Evolutionary conservation across 345 rosid species (phyloP), one percentile per base, ranked within the genome.

Genomic region (Hibiscus tridactylites): DNA sequence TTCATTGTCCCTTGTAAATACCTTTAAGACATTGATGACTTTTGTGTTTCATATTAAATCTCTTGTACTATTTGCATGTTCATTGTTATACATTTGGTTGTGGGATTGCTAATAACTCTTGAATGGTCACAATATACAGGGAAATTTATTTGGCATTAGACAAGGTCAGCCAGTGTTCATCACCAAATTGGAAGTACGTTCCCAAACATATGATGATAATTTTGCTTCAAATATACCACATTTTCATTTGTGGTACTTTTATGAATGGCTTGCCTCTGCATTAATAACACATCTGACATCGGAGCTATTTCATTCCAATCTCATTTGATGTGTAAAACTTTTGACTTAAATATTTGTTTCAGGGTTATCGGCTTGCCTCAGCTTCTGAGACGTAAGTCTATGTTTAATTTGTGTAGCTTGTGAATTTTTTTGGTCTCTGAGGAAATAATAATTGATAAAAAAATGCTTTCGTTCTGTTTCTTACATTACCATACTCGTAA

Each of bases 91-190:
- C 21, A 9, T 21, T 56, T 56, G 26, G 29, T 56, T 9, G n/a
- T 19, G 60, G 60, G 60, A 56, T 56, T 56, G 10, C 28, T 56
- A 21, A 54, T 54, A 31, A 17, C 9, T 71, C 50, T 52, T 80
- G 67, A 70, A 47, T 70, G 49, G 5, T 69, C n/a, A 65, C 78
- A 0, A 79, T 72, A 58, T 80, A 75, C 85, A 95, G 99, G 99
- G 98, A 78, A 90, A 81, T 83, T 83, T 95, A 81, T 92, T 90
- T 63, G 97, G 97, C 62, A 94, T 90, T 81, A 86, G 97, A 74
- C 98, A 95, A 82, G 92, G 98, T 71, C 99, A 95, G 78, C 99
- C 97, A 56, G 96, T 95, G 74, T 92, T 92, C 71, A 92, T 95
- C 79, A 95, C 99, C 83, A 86, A 83, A 82, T 81, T 95, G 77